Base-by-base conservation (phyloP, 2,329 filamentous ascomycete species). In the Talaromyces marneffei region DNA sequence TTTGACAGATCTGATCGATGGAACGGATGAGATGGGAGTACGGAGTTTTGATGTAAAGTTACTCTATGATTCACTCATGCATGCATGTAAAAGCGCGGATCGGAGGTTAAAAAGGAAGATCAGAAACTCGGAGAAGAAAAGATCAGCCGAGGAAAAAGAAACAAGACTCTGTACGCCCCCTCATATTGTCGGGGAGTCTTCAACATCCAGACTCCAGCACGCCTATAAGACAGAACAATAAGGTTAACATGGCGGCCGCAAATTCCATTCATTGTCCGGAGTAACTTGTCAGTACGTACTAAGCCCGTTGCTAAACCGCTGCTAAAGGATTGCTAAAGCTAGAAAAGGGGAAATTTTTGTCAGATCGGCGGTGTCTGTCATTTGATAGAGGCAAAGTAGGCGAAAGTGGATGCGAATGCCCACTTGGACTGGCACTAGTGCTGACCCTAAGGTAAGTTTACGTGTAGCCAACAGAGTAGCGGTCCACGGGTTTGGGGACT, bases 1-100 rank as follows among this genome's bases (percentile, higher is more conserved):
- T 53, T 29, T 55, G 52, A 40, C 52, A 37, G 52, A 55, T 55
- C 52, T 55, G 33, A 39, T 37, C 52, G 52, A 55, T 55, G 33
- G 52, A 54, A n/a, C n/a, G n/a, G 23, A n/a, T 27, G 14, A 9
- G 14, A 44, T 40, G 23, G 18, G 18, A 10, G n/a, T 5, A 16
- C n/a, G 48, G n/a, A 23, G 48, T 33, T 33, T 52, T 52, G 35
- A 35, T 33, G 29, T 8, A 16, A 52, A 52, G n/a, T n/a, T n/a
- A 52, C n/a, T 52, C n/a, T 52, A 52, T 48, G 25, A 48, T 44
- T 23, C 40, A 14, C 20, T 44, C 27, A 50, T 52, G 48, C 27
- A 50, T 52, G 48, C 48, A 52, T 33, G 27, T 35, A 33, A 33
- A 52, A 23, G 40, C 12, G n/a, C n/a, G 23, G 18, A 42, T 42